Base-by-base conservation (phyloP, 495 filamentous ascomycete species). In the Aspergillus diversus region DNA sequence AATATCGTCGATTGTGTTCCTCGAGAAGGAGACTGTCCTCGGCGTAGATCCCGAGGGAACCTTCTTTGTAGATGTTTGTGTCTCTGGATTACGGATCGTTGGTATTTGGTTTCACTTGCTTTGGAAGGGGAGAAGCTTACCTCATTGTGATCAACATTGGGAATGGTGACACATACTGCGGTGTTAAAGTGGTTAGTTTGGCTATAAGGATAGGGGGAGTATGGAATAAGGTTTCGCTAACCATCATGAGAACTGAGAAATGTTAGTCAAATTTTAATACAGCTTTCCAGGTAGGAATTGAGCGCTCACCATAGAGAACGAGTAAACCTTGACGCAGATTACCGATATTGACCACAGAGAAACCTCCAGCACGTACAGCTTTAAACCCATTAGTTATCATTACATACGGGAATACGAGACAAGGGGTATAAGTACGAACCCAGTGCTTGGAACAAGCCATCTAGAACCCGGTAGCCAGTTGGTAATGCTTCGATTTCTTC, bases 401-500 rank as follows among this genome's bases (percentile, higher is more conserved):
- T 21, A 66, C 56, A 43, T 27, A 33, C 50, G 16, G 16, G 48
- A 37, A 34, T 5, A 7, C 7, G 7, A 33, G n/a, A 4, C 16
- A 4, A 13, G 27, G 0, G 11, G 27, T 34, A n/a, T 2, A 12
- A n/a, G 11, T 51, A 67, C 70, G 31, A 34, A 77, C 74, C 74
- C 42, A 92, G 66, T 9, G 91, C 92, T 73, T 97, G 92, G 67
- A 96, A 96, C 0, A 96, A 77, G 0, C 91, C 93, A 63, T 91
- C 91, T 12, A 96, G 75, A 13, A 91, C 80, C 33, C 88, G 86
- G 58, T 83, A 84, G 13, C 81, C 79, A 0, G 78, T 71, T 0
- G 89, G 83, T 8, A 91, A 80, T 8, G 57, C 60, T 33, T 85
- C 77, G 5, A 93, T 83, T 32, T 80, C 80, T 33, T 79, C 71